Evolutionary conservation across 306 rosid species (phyloP).

Genomic region (Vicia villosa): DNA sequence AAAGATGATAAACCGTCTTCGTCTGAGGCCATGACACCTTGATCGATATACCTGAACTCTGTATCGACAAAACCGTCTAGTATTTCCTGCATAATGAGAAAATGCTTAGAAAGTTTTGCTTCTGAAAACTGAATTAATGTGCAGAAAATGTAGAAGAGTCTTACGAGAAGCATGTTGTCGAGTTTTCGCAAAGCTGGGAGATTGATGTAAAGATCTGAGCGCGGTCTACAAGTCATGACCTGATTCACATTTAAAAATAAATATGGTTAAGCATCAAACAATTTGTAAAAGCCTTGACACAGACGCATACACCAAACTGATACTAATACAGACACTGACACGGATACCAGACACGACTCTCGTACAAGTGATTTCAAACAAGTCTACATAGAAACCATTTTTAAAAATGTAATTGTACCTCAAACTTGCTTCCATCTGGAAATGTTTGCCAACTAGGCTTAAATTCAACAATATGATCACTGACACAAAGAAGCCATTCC

Average conservation of each 20-base stretch:
- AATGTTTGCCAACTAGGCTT: constrained; percentile 77
- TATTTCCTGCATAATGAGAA: constrained; percentile 63
- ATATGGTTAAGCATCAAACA: background rate
- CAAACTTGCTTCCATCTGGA: constrained; percentile 80
- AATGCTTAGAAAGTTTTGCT: constrained; percentile 29
- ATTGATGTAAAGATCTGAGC: constrained; percentile 87
- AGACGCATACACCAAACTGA: too few species aligned
- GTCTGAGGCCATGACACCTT: constrained; percentile 68
- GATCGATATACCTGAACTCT: constrained; percentile 88
- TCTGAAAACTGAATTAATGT: constrained; percentile 12
- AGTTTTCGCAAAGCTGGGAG: constrained; percentile 86
- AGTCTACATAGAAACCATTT: background rate
- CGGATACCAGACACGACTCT: too few species aligned
- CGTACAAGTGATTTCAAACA: too few species aligned
- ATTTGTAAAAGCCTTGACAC: too few species aligned
- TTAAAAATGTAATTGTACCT: constrained; percentile 54
- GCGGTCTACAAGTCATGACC: constrained; percentile 92
- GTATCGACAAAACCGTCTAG: constrained; percentile 64
- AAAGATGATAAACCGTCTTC: constrained; percentile 69
- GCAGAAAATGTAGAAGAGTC: constrained; percentile 31
- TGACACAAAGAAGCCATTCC: constrained; percentile 75
- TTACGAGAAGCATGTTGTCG: constrained; percentile 96
- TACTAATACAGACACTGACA: background rate
- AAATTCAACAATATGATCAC: constrained; percentile 78
- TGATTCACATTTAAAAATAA: constrained; percentile 44